These are phyloP conservation scores for Sorghum bicolor DNA, from an alignment of 176 grass and related monocot genomes.

Conservation along the genomic window DNA sequence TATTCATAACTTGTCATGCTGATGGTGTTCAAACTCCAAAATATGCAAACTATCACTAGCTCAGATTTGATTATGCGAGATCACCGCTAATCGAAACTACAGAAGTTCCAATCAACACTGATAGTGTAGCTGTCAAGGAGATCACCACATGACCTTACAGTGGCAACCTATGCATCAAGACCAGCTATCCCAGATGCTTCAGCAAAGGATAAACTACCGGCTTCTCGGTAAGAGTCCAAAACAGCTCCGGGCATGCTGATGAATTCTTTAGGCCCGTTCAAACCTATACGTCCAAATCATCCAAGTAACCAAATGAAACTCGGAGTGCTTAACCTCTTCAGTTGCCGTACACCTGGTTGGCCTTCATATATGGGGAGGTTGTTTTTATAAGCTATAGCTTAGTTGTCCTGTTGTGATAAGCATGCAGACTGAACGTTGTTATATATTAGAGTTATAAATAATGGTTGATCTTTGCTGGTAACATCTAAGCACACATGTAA, in stretches of 20 bases:
- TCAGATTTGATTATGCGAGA: not conserved
- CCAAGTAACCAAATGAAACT: constrained; percentile 19
- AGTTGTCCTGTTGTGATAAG: constrained; percentile 38
- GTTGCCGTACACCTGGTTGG: constrained; percentile 36
- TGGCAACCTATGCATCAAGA: not conserved
- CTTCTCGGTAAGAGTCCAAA: not conserved
- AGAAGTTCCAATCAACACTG: not conserved
- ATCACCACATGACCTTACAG: not conserved
- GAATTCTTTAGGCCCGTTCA: constrained; percentile 1
- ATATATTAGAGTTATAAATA: not conserved
- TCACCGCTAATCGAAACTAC: constrained; percentile 1
- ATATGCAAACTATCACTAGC: not conserved
- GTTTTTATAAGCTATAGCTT: constrained; percentile 27
- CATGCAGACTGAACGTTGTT: not conserved
- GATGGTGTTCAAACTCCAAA: not conserved
- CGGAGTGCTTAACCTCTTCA: not conserved
- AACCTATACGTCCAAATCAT: constrained; percentile 3
- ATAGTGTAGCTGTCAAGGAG: constrained; percentile 3
- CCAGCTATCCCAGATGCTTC: constrained; percentile 15
- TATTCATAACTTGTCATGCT: not conserved
- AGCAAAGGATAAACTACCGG: not conserved
- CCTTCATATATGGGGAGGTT: not conserved
- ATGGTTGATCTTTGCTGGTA: not conserved
- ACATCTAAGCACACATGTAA: constrained; percentile 12
- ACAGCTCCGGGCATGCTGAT: not conserved